Conservation (phyloP, 1,284 basidiomycete species). For the Tilletia indica region DNA sequence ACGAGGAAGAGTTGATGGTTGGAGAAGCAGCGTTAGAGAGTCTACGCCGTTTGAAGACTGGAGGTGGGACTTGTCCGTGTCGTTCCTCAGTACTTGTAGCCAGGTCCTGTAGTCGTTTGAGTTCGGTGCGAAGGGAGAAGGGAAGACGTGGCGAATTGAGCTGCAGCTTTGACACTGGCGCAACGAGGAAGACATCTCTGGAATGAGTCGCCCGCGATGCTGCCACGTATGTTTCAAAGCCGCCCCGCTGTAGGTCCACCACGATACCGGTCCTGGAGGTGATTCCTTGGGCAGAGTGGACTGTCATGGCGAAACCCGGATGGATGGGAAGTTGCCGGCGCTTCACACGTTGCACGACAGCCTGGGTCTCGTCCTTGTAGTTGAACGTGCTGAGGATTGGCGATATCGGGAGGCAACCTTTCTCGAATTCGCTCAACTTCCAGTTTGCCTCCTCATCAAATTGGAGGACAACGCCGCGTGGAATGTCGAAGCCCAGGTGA, state of each 20-base stretch:
- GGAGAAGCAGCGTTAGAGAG: no score
- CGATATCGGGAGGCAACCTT: not conserved
- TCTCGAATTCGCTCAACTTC: not conserved
- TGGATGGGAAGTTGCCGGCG: not conserved
- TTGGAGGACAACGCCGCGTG: not conserved
- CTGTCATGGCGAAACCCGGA: not conserved
- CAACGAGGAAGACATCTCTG: not conserved
- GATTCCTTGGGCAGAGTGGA: not conserved
- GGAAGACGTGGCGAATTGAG: no score
- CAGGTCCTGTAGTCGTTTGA: no score
- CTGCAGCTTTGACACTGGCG: no score
- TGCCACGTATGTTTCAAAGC: not conserved
- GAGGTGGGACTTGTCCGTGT: no score
- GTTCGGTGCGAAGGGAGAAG: no score
- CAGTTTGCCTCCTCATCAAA: not conserved
- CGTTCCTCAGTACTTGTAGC: no score
- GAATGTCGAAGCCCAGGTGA: not conserved
- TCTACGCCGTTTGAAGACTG: no score
- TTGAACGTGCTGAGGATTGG: not conserved
- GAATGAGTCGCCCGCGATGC: not conserved
- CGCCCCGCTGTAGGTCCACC: not conserved
- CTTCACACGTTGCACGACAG: not conserved
- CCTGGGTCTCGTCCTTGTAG: no score
- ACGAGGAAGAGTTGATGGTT: no score
- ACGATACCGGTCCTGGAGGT: not conserved